phyloP scores from a whole-genome alignment of 192 early-diverging fungal species.

The Rhizophagus sp. region DNA sequence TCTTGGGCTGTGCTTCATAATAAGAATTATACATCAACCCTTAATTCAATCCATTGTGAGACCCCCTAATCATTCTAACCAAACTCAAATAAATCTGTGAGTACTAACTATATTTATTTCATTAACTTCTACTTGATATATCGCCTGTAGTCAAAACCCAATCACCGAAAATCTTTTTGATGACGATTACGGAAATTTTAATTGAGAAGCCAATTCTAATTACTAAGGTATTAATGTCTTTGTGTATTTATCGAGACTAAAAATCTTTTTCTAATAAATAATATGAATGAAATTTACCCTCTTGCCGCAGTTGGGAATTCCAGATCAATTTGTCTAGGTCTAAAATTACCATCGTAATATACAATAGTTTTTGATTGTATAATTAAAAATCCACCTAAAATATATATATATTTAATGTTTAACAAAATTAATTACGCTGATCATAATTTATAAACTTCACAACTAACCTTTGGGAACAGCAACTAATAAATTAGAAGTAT shows the following conservation, averaged over 20 bases:
- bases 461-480: constrained; percentile 55
- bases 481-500: constrained; percentile 51
- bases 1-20: neutral
- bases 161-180: too few relatives aligned
- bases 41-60: too few relatives aligned
- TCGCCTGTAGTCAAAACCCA: too few relatives aligned
- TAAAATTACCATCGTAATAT: constrained; percentile 43
- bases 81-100: neutral
- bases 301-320: neutral
- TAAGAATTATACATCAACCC: neutral
- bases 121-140: neutral
- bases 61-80: neutral
- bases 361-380: constrained; percentile 58
- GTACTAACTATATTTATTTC: neutral
- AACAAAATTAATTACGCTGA: neutral
- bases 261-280: neutral
- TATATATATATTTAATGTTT: neutral
- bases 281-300: neutral
- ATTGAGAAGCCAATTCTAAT: too few relatives aligned
- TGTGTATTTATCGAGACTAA: neutral
- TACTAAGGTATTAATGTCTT: neutral
- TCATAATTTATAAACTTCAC: constrained; percentile 13
- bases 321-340: constrained; percentile 30
- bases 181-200: too few relatives aligned
- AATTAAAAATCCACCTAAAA: constrained; percentile 54